Base-by-base conservation (phyloP, 164 flowering plant species). In the Saururus chinensis region DNA sequence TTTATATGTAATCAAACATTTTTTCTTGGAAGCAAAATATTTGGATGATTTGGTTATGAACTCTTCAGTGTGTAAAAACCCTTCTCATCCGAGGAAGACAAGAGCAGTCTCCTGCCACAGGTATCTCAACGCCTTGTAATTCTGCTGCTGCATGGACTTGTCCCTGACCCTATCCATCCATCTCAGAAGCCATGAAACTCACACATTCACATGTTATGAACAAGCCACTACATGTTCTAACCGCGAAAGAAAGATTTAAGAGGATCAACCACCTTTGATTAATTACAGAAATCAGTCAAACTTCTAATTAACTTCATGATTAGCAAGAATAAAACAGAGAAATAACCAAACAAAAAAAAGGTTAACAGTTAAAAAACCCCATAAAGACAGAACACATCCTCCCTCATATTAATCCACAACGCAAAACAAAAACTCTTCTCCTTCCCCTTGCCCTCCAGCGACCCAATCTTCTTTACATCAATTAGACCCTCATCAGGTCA, bases 241-340 rank as follows among this genome's bases (percentile, higher is more conserved):
- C n/a, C n/a, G n/a, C n/a, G n/a, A n/a, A n/a, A n/a, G n/a, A n/a
- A n/a, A n/a, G n/a, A n/a, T n/a, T n/a, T n/a, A n/a, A n/a, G n/a
- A n/a, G n/a, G n/a, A n/a, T 30, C 35, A 56, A 20, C 4, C 25
- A 30, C 37, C 37, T 30, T 30, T 30, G 6, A 30, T 30, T 62
- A 53, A 53, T 26, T 62, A 62, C 65, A 62, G 37, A 20, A 40
- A 62, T 62, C 58, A 35, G 57, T 24, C 30, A 52, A 30, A 52
- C 58, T 53, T 56, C 65, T 49, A 49, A 30, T 30, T 30, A 30
- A 19, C 19, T 25, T 24, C 37, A 41, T 45, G 48, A 26, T 9
- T 24, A 23, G 23, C 25, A 48, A 25, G 24, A 49, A 14, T 22
- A 22, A 60, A 61, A 51, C 14, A 4, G n/a, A 49, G 5, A 48